These are phyloP conservation scores for Apiotrichum domesticum DNA, from an alignment of 1,284 basidiomycete species.

Conservation along the genomic window DNA sequence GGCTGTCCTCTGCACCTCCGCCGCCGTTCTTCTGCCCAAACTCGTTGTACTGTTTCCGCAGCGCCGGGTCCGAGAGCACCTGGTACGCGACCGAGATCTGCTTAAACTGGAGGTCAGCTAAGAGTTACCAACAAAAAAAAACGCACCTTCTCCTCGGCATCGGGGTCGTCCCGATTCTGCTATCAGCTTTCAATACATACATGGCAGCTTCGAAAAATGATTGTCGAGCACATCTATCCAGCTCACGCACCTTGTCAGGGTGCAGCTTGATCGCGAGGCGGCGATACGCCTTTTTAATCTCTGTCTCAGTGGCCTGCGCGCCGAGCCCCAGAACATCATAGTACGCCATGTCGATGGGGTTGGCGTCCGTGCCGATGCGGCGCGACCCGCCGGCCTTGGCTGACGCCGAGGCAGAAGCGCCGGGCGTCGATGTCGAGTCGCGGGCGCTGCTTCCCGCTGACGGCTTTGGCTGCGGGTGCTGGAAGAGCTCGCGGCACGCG, in stretches of 20 bases:
- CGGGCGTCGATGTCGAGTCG: not conserved
- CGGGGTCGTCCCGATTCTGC: constrained; percentile 85
- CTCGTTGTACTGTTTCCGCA: constrained; percentile 91
- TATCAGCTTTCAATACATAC: not conserved
- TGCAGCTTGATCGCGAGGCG: constrained; percentile 80
- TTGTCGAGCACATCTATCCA: not conserved
- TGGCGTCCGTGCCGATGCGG: constrained; percentile 73
- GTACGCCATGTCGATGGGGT: constrained; percentile 80
- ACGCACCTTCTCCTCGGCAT: constrained; percentile 70
- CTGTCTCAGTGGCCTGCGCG: constrained; percentile 39
- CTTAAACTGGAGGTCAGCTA: constrained; percentile 55
- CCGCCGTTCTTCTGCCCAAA: constrained; percentile 51
- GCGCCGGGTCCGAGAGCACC: constrained; percentile 75
- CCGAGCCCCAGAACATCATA: constrained; percentile 54
- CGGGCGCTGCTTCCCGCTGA: constrained; percentile 1
- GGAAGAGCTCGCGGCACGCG: constrained; percentile 47
- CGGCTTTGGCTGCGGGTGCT: constrained; percentile 38
- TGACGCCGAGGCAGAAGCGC: constrained; percentile 1
- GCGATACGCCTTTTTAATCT: constrained; percentile 91
- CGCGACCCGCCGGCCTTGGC: constrained; percentile 49
- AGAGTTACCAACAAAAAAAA: constrained; percentile 28
- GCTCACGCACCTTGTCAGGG: constrained; percentile 52
- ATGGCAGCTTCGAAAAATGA: too few species aligned
- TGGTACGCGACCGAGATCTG: constrained; percentile 77
- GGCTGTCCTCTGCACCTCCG: constrained; percentile 37